Evolutionary conservation across 805 yeast species (phyloP), one percentile per base, ranked within the genome.

Genomic region (Saccharomycopsis fodiens): DNA sequence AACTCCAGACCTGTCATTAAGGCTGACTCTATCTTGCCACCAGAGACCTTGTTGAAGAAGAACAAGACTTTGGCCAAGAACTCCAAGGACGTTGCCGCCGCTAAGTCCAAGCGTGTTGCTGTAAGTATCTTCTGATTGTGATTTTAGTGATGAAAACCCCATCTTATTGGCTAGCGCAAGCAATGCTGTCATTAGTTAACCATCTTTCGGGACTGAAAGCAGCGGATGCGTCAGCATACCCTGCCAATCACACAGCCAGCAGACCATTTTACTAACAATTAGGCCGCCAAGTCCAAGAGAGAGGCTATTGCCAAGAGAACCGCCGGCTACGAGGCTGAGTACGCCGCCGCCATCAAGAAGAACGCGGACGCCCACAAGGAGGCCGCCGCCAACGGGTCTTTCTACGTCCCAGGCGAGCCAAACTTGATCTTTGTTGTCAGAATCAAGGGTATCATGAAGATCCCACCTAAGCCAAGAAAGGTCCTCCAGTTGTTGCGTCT

Each of bases 401-500:
- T 82, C 87, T 89, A 81, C 78, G 94, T 87, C 63, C 87, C 81
- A 66, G 96, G 95, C 71, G 91, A 89, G 80, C 79, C 82, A 66
- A 88, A 86, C 74, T 83, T 89, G 66, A 95, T 86, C 59, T 87
- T 89, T 71, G 95, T 89, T 66, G 80, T 89, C 72, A 87, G 97
- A 84, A 89, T 89, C 82, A 89, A 89, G 91, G 97, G 97, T 89
- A 86, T 89, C 72, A 85, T 78, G 89, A 89, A 88, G 84, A 87
- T 89, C 64, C 85, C 96, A 67, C 96, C 97, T 67, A 89, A 89
- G 84, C 96, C 96, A 81, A 88, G 96, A 85, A 89, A 89, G 85
- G 95, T 89, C 64, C 72, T 87, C 71, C 96, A 84, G 75, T 80
- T 88, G 69, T 78, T 86, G 72, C 83, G 96, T 79, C 81, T 87